Percentiles rank a stretch among this genome's conserved stretches.
These are phyloP conservation scores for Colletotrichum sp. DNA, from an alignment of 2,329 filamentous ascomycete species.

Conservation along the genomic window DNA sequence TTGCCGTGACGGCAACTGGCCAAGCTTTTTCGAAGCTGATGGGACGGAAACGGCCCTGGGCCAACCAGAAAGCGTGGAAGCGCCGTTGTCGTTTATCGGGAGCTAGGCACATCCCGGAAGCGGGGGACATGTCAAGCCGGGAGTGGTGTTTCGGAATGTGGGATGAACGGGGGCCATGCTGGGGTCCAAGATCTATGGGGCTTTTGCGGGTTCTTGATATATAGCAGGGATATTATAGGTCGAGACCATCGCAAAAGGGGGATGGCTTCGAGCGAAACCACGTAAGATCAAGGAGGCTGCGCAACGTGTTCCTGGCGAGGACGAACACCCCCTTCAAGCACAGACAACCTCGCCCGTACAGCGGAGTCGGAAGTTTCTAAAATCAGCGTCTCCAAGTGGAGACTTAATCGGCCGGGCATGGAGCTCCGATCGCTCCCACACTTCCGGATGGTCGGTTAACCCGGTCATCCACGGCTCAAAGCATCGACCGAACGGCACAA, in stretches of 20 bases:
- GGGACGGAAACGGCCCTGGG: not conserved
- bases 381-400: not conserved
- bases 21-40: not conserved
- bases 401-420: not conserved
- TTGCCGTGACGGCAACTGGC: not conserved
- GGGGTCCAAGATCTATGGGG: not conserved
- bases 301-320: not conserved
- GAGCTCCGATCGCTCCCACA: not conserved
- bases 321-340: not conserved
- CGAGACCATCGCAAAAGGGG: not conserved
- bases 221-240: not conserved
- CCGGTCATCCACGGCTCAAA: not conserved
- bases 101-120: not conserved
- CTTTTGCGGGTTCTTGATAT: not conserved
- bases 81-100: not conserved
- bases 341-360: not conserved
- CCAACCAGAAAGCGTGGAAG: not conserved
- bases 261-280: not conserved
- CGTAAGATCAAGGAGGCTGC: conserved; percentile 5
- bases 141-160: conserved; percentile 5
- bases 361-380: not conserved
- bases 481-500: not conserved
- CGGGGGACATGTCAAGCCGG: not conserved
- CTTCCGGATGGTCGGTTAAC: not conserved
- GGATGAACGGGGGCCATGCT: not conserved